A percentile compares a stretch with the other conserved stretches of the same genome.
phyloP scores from a whole-genome alignment of 768 basidiomycete genomes.

The Boletus fagicola region DNA sequence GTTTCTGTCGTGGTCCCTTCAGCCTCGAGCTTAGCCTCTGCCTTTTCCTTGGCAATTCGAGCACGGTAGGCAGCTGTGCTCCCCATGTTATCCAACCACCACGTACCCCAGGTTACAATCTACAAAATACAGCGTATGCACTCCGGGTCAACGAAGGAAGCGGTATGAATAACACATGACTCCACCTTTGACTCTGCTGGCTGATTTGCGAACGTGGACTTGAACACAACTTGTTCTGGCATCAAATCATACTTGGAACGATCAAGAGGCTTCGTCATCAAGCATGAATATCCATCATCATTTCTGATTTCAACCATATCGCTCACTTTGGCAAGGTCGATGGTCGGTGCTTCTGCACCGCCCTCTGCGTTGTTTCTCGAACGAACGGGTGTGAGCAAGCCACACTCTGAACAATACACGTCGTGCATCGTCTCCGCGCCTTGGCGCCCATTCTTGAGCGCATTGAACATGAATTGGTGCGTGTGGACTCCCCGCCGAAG shows the following conservation, averaged over 20 bases:
- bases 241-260: neutral
- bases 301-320: neutral
- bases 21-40: neutral
- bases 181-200: neutral
- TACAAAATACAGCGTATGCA: neutral
- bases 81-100: neutral
- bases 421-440: slow-evolving; percentile 16
- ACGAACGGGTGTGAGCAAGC: slow-evolving; percentile 3
- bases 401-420: slow-evolving; percentile 15
- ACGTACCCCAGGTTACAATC: neutral
- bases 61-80: neutral
- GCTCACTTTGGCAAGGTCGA: slow-evolving; percentile 6
- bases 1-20: neutral
- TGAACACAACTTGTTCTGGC: neutral
- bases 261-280: neutral
- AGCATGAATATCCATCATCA: neutral
- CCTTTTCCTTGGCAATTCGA: neutral
- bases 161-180: neutral
- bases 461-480: slow-evolving; percentile 11
- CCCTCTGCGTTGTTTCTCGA: slow-evolving; percentile 13
- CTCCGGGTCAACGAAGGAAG: neutral
- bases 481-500: slow-evolving; percentile 13
- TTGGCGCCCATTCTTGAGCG: slow-evolving; percentile 8
- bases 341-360: slow-evolving; percentile 9
- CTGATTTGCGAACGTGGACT: neutral